Percentiles rank a stretch among this genome's conserved stretches.
These are phyloP conservation scores for Xylaria multiplex DNA, from an alignment of 2,329 filamentous ascomycete genomes.

Conservation along the genomic window DNA sequence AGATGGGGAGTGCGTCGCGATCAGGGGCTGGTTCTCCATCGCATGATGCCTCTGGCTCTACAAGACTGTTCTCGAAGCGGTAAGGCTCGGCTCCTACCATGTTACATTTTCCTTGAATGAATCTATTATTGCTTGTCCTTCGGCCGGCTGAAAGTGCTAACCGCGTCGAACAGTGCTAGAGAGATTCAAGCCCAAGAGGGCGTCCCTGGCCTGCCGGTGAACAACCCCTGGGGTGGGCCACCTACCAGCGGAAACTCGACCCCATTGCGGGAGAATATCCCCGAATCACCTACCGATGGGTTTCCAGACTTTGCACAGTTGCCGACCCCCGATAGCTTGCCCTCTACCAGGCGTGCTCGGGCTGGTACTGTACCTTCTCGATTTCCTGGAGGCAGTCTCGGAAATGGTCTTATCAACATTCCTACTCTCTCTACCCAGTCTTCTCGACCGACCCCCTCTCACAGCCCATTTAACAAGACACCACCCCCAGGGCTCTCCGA, in stretches of 20 bases:
- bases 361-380: slow-evolving; percentile 96
- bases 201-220: slow-evolving; percentile 71
- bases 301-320: slow-evolving; percentile 89
- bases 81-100: slow-evolving; percentile 58
- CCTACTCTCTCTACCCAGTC: slow-evolving; percentile 76
- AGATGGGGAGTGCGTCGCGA: slow-evolving; percentile 71
- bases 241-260: slow-evolving; percentile 97
- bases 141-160: slow-evolving; percentile 33
- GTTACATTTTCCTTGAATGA: not conserved
- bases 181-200: slow-evolving; percentile 98
- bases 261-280: slow-evolving; percentile 94
- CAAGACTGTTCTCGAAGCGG: slow-evolving; percentile 90
- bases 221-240: slow-evolving; percentile 87
- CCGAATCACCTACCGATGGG: slow-evolving; percentile 94
- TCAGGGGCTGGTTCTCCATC: slow-evolving; percentile 96
- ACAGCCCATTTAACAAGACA: slow-evolving; percentile 86
- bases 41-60: slow-evolving; percentile 80
- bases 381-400: slow-evolving; percentile 80
- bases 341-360: slow-evolving; percentile 80
- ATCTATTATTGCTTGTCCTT: slow-evolving; percentile 31
- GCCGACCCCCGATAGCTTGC: slow-evolving; percentile 71
- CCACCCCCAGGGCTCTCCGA: slow-evolving; percentile 65
- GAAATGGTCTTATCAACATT: slow-evolving; percentile 67
- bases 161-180: slow-evolving; percentile 71
- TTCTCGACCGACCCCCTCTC: slow-evolving; percentile 84